These are phyloP conservation scores for Kluyveromyces marxianus DNA, from an alignment of 1,139 yeast genomes.

Conservation along the genomic window DNA sequence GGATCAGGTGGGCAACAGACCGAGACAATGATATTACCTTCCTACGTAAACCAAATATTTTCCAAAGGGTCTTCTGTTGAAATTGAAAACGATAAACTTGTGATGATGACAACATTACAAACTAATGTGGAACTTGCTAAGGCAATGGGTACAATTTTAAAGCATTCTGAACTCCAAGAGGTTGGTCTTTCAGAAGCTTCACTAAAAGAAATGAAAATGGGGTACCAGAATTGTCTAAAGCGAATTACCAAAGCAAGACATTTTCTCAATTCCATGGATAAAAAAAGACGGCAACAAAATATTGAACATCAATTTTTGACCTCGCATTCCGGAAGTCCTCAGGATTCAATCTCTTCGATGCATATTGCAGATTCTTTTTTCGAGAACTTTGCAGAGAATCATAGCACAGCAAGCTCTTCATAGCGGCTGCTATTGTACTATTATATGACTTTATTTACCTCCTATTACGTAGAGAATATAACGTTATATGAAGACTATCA, in stretches of 20 bases:
- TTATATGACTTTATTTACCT: neutral
- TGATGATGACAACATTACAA: slow-evolving; percentile 16
- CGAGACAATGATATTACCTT: neutral
- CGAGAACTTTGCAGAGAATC: neutral
- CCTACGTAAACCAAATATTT: slow-evolving; percentile 5
- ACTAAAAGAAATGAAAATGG: slow-evolving; percentile 19
- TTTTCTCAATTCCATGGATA: slow-evolving; percentile 6
- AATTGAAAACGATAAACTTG: slow-evolving; percentile 9
- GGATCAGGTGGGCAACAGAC: slow-evolving; percentile 4
- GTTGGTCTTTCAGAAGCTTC: slow-evolving; percentile 23
- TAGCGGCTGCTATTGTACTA: neutral
- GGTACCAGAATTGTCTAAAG: slow-evolving; percentile 16
- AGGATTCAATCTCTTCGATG: slow-evolving; percentile 3
- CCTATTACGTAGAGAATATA: no score
- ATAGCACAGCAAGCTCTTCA: neutral
- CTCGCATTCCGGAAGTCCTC: slow-evolving; percentile 1
- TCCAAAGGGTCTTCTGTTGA: slow-evolving; percentile 3
- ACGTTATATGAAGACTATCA: no score
- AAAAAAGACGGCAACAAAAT: slow-evolving; percentile 4
- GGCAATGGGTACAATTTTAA: slow-evolving; percentile 24
- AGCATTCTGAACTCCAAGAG: slow-evolving; percentile 25
- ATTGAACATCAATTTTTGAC: slow-evolving; percentile 6
- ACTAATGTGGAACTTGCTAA: slow-evolving; percentile 27
- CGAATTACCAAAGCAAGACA: slow-evolving; percentile 15
- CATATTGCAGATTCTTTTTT: slow-evolving; percentile 7